Evolutionary conservation across 176 grass and related monocot genomes (phyloP), one percentile per base, ranked within the genome.

Genomic region (Eremochloa ophiuroides): DNA sequence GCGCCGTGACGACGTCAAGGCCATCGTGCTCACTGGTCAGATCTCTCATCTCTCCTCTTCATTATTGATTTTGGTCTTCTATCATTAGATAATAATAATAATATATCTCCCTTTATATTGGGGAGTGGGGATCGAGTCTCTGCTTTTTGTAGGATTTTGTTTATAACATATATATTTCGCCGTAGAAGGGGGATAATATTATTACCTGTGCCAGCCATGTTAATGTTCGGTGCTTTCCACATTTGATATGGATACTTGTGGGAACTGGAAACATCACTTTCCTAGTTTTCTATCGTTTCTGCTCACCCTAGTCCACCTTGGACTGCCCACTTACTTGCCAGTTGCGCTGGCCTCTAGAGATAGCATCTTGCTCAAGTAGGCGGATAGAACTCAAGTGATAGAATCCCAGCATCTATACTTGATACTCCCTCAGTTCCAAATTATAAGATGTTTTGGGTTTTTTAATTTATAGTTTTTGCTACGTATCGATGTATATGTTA

Each of bases 1-100:
- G 53, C 71, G 43, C n/a, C 85, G 88, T 25, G 74, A 80, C 73
- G 92, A 98, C 74, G 90, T 98, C 56, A 94, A 94, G 85, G 95
- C 95, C 35, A 81, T 98, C 71, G 95, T 94, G 47, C 90, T 98
- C 74, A 98, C 90, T 5, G 95, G 90, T 98, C 53, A 87, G 88
- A 51, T 51, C 64, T 71, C 46, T 75, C 39, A 4, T 16, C 4
- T 14, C 6, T 17, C 1, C 40, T 75, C 6, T 14, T 47, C 16
- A 11, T 27, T 39, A 10, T 35, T 13, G 6, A 40, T 16, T 56
- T 20, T 12, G 4, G 20, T 37, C 63, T 22, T 38, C 20, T 15
- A 15, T 2, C 12, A 10, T 8, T 48, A 20, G 30, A 65, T 16
- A 3, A 65, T 65, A 9, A 65, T 65, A n/a, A n/a, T n/a, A n/a